Conservation (phyloP, 148 eudicot genomes). For the Euryodendron excelsum region DNA sequence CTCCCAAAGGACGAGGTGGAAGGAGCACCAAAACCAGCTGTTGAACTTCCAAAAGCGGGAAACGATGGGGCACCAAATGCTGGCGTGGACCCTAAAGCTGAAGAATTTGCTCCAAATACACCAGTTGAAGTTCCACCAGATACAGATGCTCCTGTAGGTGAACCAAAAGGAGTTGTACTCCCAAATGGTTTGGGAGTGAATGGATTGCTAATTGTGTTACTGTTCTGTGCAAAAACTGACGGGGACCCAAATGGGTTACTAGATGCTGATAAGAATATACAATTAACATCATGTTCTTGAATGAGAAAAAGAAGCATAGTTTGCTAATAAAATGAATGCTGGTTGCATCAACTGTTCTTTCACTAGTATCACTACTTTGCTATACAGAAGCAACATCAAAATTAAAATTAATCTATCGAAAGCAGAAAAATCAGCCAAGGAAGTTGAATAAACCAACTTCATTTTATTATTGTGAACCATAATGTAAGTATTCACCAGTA, state of each 20-base stretch:
- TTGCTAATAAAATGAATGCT: too few relatives aligned
- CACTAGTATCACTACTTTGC: background rate
- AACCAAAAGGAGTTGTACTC: conserved; percentile 15
- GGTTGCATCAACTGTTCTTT: background rate
- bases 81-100: conserved; percentile 2
- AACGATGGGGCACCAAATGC: background rate
- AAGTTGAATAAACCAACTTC: background rate
- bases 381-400: background rate
- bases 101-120: conserved; percentile 21
- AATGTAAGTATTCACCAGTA: background rate
- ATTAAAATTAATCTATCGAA: background rate
- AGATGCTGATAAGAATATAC: background rate
- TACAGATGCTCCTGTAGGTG: background rate
- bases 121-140: conserved; percentile 23
- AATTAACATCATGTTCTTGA: background rate
- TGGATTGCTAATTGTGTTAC: conserved; percentile 10
- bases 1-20: background rate
- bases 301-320: background rate
- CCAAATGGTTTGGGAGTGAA: conserved; percentile 9
- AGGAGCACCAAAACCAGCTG: conserved; percentile 1
- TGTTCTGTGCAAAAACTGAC: conserved; percentile 11
- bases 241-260: conserved; percentile 1
- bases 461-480: background rate
- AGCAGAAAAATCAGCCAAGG: background rate
- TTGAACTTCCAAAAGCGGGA: conserved; percentile 19